Base-by-base conservation (phyloP, 2,329 filamentous ascomycete species). In the Knufia fluminis region DNA sequence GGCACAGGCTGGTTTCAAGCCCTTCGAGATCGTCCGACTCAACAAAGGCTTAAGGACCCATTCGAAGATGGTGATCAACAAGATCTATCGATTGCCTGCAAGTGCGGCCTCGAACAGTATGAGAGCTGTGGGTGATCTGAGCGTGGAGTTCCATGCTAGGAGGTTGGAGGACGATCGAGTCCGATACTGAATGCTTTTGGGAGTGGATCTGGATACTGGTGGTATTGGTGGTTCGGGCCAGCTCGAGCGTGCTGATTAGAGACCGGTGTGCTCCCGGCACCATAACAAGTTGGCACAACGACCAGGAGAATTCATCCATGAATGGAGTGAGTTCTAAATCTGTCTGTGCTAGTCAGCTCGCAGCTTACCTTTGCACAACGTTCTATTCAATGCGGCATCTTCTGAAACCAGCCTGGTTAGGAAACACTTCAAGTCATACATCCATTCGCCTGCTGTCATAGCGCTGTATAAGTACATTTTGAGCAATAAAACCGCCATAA, bases 81-180 rank as follows among this genome's bases (percentile, higher is more conserved):
- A 40, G 17, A 39, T 28, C 17, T 48, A 48, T 22, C 20, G 28
- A 48, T 16, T 48, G 9, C 45, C 45, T 28, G 9, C 16, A 8
- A 40, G 17, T 12, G 45, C 45, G 2, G 35, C 45, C 24, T 10
- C 35, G 4, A 39, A 38, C 33, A 48, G 45, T 16, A 17, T 33
- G 35, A 28, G 4, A 2, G 45, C 45, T 4, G 35, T 40, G 14
- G 40, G 17, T 31, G 45, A 48, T 20, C 7, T 48, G 12, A 12
- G 24, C 7, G 23, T 48, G 16, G 45, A 48, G 19, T 40, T 26
- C 20, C 22, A 48, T 19, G 45, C 45, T 19, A 39, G 45, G 23
- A 38, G 40, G 19, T 22, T 16, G 8, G 45, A 48, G n/a, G 35
- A 31, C 10, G 19, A n/a, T 33, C 19, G 17, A 10, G 17, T 4